Conservation (phyloP, 768 basidiomycete genomes). For the Xerocomus brunneocitrinus region DNA sequence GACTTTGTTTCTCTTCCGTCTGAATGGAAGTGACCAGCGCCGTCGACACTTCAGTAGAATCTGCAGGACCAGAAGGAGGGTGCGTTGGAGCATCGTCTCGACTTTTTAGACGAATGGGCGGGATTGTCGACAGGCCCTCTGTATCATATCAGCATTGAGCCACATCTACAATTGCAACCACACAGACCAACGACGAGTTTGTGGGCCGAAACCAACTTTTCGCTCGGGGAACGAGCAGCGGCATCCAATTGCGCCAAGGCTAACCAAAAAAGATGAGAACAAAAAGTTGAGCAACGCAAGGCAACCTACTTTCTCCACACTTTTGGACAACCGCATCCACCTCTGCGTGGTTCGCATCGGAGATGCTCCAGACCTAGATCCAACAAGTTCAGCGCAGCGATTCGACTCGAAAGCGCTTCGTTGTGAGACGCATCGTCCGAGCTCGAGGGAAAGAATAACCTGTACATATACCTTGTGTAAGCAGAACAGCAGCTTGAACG, state of each 20-base stretch:
- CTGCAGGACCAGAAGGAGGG: no score
- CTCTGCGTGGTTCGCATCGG: slow-evolving; percentile 35
- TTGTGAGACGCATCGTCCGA: slow-evolving; percentile 84
- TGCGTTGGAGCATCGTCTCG: no score
- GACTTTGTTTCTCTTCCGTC: no score
- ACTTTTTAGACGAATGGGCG: no score
- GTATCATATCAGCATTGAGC: no score
- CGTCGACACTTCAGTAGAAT: no score
- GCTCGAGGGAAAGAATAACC: slow-evolving; percentile 72
- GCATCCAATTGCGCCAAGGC: slow-evolving; percentile 51
- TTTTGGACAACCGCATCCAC: slow-evolving; percentile 61
- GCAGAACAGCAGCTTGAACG: slow-evolving; percentile 46
- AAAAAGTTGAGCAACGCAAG: not conserved
- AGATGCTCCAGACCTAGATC: slow-evolving; percentile 87
- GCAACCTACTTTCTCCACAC: slow-evolving; percentile 65
- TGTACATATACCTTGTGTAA: slow-evolving; percentile 25
- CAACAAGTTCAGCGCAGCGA: slow-evolving; percentile 88
- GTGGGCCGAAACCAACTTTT: slow-evolving; percentile 41
- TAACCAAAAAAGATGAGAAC: slow-evolving; percentile 28
- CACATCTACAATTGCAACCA: no score
- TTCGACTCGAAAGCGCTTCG: slow-evolving; percentile 79
- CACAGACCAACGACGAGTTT: no score
- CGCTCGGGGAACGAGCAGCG: slow-evolving; percentile 54
- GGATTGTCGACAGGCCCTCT: no score
- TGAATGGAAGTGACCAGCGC: no score